Evolutionary conservation across 176 grass and related monocot genomes (phyloP).

Genomic region (Bonia amplexicaulis): DNA sequence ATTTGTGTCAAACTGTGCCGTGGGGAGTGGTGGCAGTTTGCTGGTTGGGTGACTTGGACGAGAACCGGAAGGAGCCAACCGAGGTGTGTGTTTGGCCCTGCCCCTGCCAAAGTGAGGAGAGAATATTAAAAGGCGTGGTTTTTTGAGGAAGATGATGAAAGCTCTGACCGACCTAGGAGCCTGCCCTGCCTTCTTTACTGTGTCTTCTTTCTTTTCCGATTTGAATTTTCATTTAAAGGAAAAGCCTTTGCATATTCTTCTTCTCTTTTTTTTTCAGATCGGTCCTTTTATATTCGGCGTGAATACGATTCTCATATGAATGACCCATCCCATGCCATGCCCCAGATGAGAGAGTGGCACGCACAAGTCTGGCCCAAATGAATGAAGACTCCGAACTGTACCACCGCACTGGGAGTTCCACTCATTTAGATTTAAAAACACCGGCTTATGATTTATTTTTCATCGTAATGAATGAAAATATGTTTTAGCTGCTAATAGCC

Average conservation of each 20-base stretch:
- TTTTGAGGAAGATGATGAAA: conserved; percentile 19
- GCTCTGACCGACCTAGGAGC: not conserved
- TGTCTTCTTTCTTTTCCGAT: not conserved
- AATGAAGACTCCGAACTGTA: not conserved
- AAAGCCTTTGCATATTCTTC: conserved; percentile 32
- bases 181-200: not conserved
- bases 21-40: not conserved
- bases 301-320: no score
- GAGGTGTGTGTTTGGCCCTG: not conserved
- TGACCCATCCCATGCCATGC: no score
- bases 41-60: not conserved
- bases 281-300: not conserved
- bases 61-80: not conserved
- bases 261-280: not conserved
- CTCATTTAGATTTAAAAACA: no score
- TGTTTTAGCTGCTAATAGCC: no score
- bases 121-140: conserved; percentile 27
- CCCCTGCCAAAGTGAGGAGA: not conserved
- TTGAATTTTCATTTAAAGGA: conserved; percentile 5
- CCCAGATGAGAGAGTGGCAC: not conserved
- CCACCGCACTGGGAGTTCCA: not conserved
- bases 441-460: no score
- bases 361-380: not conserved
- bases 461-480: no score
- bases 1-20: not conserved